A percentile compares a stretch with the other conserved stretches of the same genome.
phyloP scores from a whole-genome alignment of 1,284 basidiomycete genomes.

The Ustilago hordei region DNA sequence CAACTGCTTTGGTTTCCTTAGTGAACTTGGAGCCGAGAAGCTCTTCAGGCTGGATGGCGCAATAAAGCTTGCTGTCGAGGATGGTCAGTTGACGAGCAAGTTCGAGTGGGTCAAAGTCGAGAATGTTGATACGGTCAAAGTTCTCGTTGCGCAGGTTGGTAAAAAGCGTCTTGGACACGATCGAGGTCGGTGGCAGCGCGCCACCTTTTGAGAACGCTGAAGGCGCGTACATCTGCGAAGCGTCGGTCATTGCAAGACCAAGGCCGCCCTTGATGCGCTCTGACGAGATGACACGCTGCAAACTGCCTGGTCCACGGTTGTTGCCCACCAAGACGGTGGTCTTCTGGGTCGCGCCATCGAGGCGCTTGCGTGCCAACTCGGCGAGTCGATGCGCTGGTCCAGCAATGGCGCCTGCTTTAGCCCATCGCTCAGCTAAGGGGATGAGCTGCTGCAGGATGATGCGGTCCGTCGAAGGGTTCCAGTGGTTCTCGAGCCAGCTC shows the following conservation, averaged over 20 bases:
- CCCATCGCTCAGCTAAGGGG: slow-evolving; percentile 76
- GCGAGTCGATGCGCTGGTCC: slow-evolving; percentile 76
- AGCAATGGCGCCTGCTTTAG: slow-evolving; percentile 71
- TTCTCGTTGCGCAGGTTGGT: slow-evolving; percentile 71
- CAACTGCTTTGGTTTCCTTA: slow-evolving; percentile 57
- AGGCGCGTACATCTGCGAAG: slow-evolving; percentile 57
- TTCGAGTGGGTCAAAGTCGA: slow-evolving; percentile 83
- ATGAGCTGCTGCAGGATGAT: slow-evolving; percentile 74
- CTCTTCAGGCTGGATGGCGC: slow-evolving; percentile 70
- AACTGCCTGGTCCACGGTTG: slow-evolving; percentile 49
- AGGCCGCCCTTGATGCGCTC: slow-evolving; percentile 59
- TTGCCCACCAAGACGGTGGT: slow-evolving; percentile 47
- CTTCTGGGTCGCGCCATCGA: slow-evolving; percentile 43
- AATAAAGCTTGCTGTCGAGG: slow-evolving; percentile 68
- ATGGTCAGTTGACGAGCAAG: slow-evolving; percentile 74
- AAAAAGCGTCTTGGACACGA: slow-evolving; percentile 85
- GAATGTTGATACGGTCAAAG: slow-evolving; percentile 74
- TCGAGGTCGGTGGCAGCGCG: slow-evolving; percentile 73
- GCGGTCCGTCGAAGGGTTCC: slow-evolving; percentile 75
- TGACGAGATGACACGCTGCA: slow-evolving; percentile 66
- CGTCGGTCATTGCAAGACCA: slow-evolving; percentile 47
- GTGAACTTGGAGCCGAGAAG: slow-evolving; percentile 69
- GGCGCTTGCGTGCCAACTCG: slow-evolving; percentile 52
- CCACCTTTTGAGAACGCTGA: slow-evolving; percentile 45
- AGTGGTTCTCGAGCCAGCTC: slow-evolving; percentile 90